These are phyloP conservation scores for Exidia glandulosa DNA, from an alignment of 768 basidiomycete genomes.

Conservation along the genomic window DNA sequence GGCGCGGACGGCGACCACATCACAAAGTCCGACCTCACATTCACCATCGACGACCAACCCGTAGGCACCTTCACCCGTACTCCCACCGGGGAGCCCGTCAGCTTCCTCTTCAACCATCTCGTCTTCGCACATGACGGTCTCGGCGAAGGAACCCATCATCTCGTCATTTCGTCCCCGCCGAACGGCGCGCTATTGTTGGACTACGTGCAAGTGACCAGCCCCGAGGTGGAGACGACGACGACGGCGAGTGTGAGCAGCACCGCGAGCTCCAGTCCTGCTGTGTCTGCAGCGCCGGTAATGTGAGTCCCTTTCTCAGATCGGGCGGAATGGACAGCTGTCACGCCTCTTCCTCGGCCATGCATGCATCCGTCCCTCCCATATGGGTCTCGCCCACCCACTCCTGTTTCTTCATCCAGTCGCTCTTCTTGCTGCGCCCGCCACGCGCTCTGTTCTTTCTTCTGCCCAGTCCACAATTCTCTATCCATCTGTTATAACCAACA, in stretches of 20 bases:
- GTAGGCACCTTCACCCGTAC: slow-evolving; percentile 20
- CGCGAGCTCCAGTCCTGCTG: slow-evolving; percentile 11
- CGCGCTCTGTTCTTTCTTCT: too few relatives aligned
- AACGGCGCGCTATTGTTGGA: slow-evolving; percentile 40
- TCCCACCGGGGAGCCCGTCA: slow-evolving; percentile 12
- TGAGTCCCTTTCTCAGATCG: background rate
- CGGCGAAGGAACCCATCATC: slow-evolving; percentile 27
- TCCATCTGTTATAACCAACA: slow-evolving; percentile 7
- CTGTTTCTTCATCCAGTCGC: too few relatives aligned
- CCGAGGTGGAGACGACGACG: slow-evolving; percentile 10
- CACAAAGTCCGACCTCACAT: slow-evolving; percentile 28
- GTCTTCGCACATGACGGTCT: slow-evolving; percentile 28
- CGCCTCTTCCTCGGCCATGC: too few relatives aligned
- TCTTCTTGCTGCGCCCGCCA: too few relatives aligned
- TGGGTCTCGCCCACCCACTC: too few relatives aligned
- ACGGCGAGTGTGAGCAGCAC: slow-evolving; percentile 6
- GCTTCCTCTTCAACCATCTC: slow-evolving; percentile 22
- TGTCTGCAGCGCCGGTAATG: slow-evolving; percentile 19
- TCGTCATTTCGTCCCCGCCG: slow-evolving; percentile 32
- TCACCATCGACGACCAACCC: slow-evolving; percentile 29
- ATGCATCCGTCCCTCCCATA: too few relatives aligned
- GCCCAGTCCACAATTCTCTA: slow-evolving; percentile 15
- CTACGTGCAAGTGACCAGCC: slow-evolving; percentile 30
- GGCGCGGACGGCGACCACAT: background rate
- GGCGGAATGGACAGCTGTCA: too few relatives aligned